Conservation (phyloP, 1,284 basidiomycete genomes). For the Microbotryum scabiosae region DNA sequence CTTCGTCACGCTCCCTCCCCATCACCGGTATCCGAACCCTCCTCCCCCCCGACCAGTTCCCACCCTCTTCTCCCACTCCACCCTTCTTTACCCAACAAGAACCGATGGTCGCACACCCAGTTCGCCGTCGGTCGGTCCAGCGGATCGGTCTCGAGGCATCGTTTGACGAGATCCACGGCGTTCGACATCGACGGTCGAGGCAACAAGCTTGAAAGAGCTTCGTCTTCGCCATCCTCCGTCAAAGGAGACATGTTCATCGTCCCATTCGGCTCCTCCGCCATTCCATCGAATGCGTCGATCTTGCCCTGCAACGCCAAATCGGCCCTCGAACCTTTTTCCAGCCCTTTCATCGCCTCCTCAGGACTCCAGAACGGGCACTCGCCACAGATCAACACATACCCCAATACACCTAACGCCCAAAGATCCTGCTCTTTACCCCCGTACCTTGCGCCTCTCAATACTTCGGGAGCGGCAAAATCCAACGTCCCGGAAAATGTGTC, state of each 20-base stretch:
- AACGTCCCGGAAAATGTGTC: conserved; percentile 39
- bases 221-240: conserved; percentile 5
- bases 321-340: conserved; percentile 50
- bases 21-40: neutral
- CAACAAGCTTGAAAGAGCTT: conserved; percentile 10
- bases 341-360: conserved; percentile 68
- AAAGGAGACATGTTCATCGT: no score
- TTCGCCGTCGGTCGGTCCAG: conserved; percentile 69
- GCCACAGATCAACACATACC: conserved; percentile 83
- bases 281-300: neutral
- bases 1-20: no score
- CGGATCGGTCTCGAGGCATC: conserved; percentile 67
- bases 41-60: conserved; percentile 10
- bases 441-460: conserved; percentile 87
- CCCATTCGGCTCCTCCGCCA: no score
- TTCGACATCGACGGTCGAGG: conserved; percentile 49
- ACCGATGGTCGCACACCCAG: conserved; percentile 63
- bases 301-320: conserved; percentile 53
- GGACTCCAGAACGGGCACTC: conserved; percentile 60
- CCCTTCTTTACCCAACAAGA: conserved; percentile 57
- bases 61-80: conserved; percentile 40
- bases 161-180: conserved; percentile 65
- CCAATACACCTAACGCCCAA: conserved; percentile 97
- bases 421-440: conserved; percentile 94
- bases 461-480: conserved; percentile 88